Evolutionary conservation across 2,329 filamentous ascomycete species (phyloP), one percentile per base, ranked within the genome.

Genomic region (Aureobasidium vineae): DNA sequence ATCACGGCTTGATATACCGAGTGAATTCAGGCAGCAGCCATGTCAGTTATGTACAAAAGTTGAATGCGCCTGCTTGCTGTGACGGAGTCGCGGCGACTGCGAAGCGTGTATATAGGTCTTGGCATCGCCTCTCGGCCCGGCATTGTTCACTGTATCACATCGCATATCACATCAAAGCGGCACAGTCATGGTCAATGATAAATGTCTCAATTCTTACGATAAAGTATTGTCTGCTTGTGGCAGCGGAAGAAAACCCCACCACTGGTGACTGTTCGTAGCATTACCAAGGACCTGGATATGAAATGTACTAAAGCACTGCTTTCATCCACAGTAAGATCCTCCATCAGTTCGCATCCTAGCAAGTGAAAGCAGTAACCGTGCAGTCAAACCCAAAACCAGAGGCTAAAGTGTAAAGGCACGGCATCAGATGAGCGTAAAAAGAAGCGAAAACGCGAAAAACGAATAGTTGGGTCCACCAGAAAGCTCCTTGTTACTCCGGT

Each of bases 401-500:
- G 26, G 56, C 31, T 38, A 38, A 38, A 50, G 43, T 38, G 31
- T 61, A 49, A 21, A 49, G 38, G 49, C 56, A 45, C 23, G 11
- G 16, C 43, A 50, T 28, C 40, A 60, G 21, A 52, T 26, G 41
- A 36, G 59, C 26, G 36, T 50, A 63, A 52, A 33, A 41, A 63
- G 45, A 63, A 63, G 45, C 13, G 28, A 23, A 50, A 63, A 38
- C 31, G 45, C 43, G 15, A 40, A 45, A 45, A 45, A 59, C 54
- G 45, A 52, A 63, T 50, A 63, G 45, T 47, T 52, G 26, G 16
- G 33, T 33, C 26, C 28, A 52, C 26, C 26, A 31, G 45, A 63
- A 36, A 52, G 45, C 41, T 40, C 59, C 59, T 50, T 36, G 45
- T 63, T 63, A 61, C 28, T 49, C 43, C 59, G 21, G 59, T 63